Conservation (phyloP, 2,329 filamentous ascomycete genomes). For the Fusarium goolgardi region DNA sequence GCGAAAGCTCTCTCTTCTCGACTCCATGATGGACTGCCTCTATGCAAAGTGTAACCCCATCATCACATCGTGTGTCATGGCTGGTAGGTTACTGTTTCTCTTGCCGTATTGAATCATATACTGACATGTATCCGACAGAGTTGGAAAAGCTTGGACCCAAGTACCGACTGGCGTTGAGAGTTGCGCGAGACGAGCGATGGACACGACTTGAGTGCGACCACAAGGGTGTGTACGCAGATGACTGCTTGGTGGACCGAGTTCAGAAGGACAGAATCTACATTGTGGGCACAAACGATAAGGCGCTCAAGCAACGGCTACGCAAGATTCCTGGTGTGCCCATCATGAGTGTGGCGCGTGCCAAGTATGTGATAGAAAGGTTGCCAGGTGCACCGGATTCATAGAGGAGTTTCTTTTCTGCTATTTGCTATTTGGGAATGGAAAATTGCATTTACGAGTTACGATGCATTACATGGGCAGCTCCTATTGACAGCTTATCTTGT, state of each 20-base stretch:
- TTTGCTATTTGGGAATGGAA: slow-evolving; percentile 20
- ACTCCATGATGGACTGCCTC: slow-evolving; percentile 92
- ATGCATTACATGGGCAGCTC: slow-evolving; percentile 16
- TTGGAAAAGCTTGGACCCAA: slow-evolving; percentile 90
- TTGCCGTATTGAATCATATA: neutral
- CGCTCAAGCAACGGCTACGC: slow-evolving; percentile 83
- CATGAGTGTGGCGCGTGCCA: slow-evolving; percentile 85
- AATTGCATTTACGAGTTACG: slow-evolving; percentile 37
- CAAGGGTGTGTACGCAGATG: slow-evolving; percentile 84
- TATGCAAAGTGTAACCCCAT: slow-evolving; percentile 92
- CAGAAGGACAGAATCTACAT: slow-evolving; percentile 82
- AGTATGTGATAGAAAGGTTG: slow-evolving; percentile 93
- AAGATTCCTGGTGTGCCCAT: slow-evolving; percentile 77
- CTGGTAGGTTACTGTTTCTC: neutral
- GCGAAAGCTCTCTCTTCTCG: slow-evolving; percentile 86
- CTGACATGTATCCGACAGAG: slow-evolving; percentile 65
- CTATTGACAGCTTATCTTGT: neutral
- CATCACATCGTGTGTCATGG: slow-evolving; percentile 73
- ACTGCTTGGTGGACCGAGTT: slow-evolving; percentile 82
- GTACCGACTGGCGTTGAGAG: slow-evolving; percentile 85
- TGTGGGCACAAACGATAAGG: slow-evolving; percentile 81
- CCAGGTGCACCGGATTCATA: slow-evolving; percentile 79
- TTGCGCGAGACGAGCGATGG: slow-evolving; percentile 91
- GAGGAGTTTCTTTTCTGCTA: slow-evolving; percentile 8
- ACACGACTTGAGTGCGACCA: slow-evolving; percentile 89